Evolutionary conservation across 345 rosid species (phyloP), one percentile per base, ranked within the genome.

Genomic region (Raphanus raphanistrum): DNA sequence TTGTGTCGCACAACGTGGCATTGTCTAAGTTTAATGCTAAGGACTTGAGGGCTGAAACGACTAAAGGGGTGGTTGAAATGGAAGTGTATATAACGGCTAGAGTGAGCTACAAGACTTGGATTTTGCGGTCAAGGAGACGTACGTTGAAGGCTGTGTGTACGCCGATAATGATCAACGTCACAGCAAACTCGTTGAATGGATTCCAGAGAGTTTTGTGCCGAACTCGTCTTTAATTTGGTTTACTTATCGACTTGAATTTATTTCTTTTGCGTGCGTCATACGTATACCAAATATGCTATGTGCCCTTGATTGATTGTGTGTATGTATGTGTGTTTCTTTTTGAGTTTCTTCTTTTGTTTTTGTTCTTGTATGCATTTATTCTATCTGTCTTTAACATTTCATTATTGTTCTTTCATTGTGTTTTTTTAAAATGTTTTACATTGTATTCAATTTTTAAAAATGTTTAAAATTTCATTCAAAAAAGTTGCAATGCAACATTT

Each of bases 41-140:
- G 77, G 90, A 88, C 36, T 62, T 94, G 54, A 84, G 66, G 76
- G 27, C 16, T 5, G 90, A 87, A 50, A 84, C 83, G 55, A 1
- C 79, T 1, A 68, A 87, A 3, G 90, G 90, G 4, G 33, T 73
- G 65, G 55, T 89, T 0, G 86, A 84, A 21, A 64, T 94, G 70
- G 88, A 86, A 10, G 88, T 90, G 13, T 77, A 62, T 66, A 26
- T 89, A 16, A 80, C 71, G 74, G 90, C 97, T 57, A 89, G 74
- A 77, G 83, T 88, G 71, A 80, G 97, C 81, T 86, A 84, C 38
- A 90, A 88, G 88, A 85, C 89, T 0, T 93, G 97, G 59, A 60
- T 29, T 1, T 85, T 85, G 82, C 80, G 90, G 84, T 71, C 89
- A 0, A 64, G 71, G 63, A 85, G 84, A 80, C 82, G 82, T 58